phyloP scores from a whole-genome alignment of 768 basidiomycete genomes.

The Albatrellus ellisii region DNA sequence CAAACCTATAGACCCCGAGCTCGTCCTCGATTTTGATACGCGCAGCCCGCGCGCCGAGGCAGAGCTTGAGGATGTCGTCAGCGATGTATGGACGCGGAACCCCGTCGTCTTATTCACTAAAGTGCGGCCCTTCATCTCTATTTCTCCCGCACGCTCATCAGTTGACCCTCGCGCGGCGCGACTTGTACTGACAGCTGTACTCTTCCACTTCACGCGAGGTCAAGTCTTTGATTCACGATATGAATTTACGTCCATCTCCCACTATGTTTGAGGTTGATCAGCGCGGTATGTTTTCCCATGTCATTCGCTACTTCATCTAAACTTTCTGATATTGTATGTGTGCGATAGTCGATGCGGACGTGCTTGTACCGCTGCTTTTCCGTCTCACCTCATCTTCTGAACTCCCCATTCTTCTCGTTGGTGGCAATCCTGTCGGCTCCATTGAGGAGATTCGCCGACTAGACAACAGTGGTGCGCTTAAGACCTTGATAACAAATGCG shows the following conservation, averaged over 20 bases:
- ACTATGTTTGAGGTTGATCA: conserved; percentile 61
- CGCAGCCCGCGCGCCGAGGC: conserved; percentile 44
- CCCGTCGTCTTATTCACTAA: conserved; percentile 70
- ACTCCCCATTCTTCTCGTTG: conserved; percentile 57
- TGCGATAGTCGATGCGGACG: conserved; percentile 41
- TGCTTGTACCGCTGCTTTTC: conserved; percentile 45
- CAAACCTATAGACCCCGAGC: conserved; percentile 60
- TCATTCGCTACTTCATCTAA: background rate
- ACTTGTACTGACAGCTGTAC: conserved; percentile 30
- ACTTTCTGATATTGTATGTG: background rate
- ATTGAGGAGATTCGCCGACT: conserved; percentile 40
- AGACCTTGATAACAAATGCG: conserved; percentile 33
- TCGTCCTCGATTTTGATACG: conserved; percentile 76
- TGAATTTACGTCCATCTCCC: conserved; percentile 49
- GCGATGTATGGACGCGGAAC: conserved; percentile 58
- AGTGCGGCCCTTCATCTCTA: conserved; percentile 28
- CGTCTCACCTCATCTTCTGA: conserved; percentile 43
- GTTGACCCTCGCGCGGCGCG: conserved; percentile 2
- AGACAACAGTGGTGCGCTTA: conserved; percentile 36
- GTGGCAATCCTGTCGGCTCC: conserved; percentile 43
- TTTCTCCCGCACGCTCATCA: too few species aligned
- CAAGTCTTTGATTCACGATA: conserved; percentile 38
- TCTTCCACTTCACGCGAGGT: conserved; percentile 56
- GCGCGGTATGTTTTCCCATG: conserved; percentile 25
- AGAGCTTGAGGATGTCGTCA: conserved; percentile 45